Evolutionary conservation across 2,329 filamentous ascomycete genomes (phyloP).

Genomic region (Stachybotrys chlorohalonatus): DNA sequence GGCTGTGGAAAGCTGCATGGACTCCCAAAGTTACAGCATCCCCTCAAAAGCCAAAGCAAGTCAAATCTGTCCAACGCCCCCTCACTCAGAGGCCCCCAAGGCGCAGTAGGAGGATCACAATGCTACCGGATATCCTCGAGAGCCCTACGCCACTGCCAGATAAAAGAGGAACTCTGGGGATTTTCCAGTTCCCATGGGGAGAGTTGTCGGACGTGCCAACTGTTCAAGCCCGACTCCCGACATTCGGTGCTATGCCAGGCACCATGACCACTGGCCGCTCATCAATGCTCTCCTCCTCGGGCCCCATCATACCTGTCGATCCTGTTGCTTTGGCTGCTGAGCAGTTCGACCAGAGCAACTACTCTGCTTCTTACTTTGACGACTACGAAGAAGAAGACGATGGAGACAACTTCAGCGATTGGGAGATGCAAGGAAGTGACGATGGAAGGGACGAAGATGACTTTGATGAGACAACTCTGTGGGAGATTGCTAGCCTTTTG

Average conservation of each 20-base stretch:
- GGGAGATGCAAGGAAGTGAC: conserved; percentile 15
- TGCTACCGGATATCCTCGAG: conserved; percentile 55
- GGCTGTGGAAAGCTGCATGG: not conserved
- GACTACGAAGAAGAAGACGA: conserved; percentile 48
- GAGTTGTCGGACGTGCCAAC: conserved; percentile 50
- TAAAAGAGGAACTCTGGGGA: conserved; percentile 49
- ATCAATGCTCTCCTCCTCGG: not conserved
- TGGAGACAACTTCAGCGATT: conserved; percentile 20
- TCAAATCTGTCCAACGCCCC: conserved; percentile 21
- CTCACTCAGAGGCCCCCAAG: conserved; percentile 44
- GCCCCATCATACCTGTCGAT: not conserved
- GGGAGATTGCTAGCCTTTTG: conserved; percentile 54
- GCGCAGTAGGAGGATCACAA: conserved; percentile 45
- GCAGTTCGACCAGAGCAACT: conserved; percentile 18
- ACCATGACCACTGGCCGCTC: conserved; percentile 28
- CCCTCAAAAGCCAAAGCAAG: not conserved
- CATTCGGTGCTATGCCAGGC: conserved; percentile 39
- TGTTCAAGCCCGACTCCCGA: conserved; percentile 27
- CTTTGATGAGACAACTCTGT: conserved; percentile 53
- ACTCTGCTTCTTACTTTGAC: conserved; percentile 48
- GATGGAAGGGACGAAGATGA: conserved; percentile 34
- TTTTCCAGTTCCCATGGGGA: conserved; percentile 60
- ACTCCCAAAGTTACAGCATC: not conserved
- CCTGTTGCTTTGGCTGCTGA: not conserved
- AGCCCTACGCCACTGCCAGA: conserved; percentile 50